Evolutionary conservation across 2,329 filamentous ascomycete species (phyloP).

Genomic region (Zalaria obscura): DNA sequence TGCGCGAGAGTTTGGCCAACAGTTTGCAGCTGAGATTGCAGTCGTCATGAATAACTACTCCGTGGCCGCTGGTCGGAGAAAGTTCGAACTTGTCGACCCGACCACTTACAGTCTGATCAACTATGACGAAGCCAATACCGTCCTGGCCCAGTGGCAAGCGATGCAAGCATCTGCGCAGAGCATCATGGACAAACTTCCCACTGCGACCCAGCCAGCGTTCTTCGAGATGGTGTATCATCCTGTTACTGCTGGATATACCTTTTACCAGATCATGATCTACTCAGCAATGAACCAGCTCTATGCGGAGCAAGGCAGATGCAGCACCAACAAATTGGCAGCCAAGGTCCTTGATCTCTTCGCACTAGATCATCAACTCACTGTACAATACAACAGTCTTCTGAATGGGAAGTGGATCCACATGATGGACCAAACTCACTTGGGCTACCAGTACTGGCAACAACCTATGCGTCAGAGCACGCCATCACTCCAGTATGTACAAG

Average conservation of each 20-base stretch:
- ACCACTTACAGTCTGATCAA: slow-evolving; percentile 46
- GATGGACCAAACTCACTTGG: slow-evolving; percentile 40
- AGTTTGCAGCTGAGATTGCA: slow-evolving; percentile 34
- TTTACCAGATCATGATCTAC: slow-evolving; percentile 39
- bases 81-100: slow-evolving; percentile 48
- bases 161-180: slow-evolving; percentile 40
- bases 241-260: slow-evolving; percentile 41
- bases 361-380: slow-evolving; percentile 42
- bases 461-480: slow-evolving; percentile 57
- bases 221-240: slow-evolving; percentile 51
- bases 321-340: slow-evolving; percentile 39
- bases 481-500: slow-evolving; percentile 45
- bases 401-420: slow-evolving; percentile 50
- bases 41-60: slow-evolving; percentile 42
- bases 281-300: slow-evolving; percentile 40
- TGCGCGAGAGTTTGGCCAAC: slow-evolving; percentile 40
- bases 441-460: slow-evolving; percentile 36
- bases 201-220: slow-evolving; percentile 40
- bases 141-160: slow-evolving; percentile 40
- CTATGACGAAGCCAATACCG: slow-evolving; percentile 48
- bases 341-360: slow-evolving; percentile 40
- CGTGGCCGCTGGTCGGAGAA: slow-evolving; percentile 42
- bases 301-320: slow-evolving; percentile 41
- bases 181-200: slow-evolving; percentile 40
- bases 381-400: slow-evolving; percentile 42